phyloP scores from a whole-genome alignment of 73 alveolate genomes.

The Paramecium pentaurelia region DNA sequence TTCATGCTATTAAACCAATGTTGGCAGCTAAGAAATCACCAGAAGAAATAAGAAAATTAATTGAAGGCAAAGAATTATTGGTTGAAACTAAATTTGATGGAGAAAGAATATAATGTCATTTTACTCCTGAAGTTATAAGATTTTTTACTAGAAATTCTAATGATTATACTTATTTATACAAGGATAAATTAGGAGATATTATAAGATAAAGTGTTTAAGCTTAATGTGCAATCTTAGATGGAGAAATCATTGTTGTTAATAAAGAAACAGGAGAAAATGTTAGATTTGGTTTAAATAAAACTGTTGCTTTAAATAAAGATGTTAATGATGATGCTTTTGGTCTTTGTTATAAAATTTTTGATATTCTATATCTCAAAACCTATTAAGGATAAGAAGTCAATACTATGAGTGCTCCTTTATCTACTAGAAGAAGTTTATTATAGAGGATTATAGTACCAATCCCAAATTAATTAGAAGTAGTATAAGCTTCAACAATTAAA shows the following conservation, averaged over 20 bases:
- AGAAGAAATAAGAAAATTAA: slow-evolving; percentile 67
- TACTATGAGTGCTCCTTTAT: slow-evolving; percentile 81
- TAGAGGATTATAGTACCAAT: slow-evolving; percentile 72
- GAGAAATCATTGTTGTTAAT: slow-evolving; percentile 94
- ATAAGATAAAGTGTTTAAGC: slow-evolving; percentile 78
- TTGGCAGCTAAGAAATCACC: slow-evolving; percentile 75
- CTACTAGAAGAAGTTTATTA: slow-evolving; percentile 87
- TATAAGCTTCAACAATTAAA: slow-evolving; percentile 72
- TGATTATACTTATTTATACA: slow-evolving; percentile 89
- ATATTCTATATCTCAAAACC: slow-evolving; percentile 80
- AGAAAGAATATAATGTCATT: slow-evolving; percentile 94
- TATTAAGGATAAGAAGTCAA: slow-evolving; percentile 82
- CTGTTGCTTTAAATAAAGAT: slow-evolving; percentile 82
- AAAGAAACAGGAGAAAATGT: slow-evolving; percentile 72
- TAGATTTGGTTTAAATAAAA: slow-evolving; percentile 92
- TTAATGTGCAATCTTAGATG: slow-evolving; percentile 90
- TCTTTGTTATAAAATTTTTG: slow-evolving; percentile 90
- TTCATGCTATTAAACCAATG: slow-evolving; percentile 97
- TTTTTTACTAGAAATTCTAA: slow-evolving; percentile 90
- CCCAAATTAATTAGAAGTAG: slow-evolving; percentile 86
- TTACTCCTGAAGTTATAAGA: slow-evolving; percentile 66
- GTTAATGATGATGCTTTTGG: slow-evolving; percentile 81
- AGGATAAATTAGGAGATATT: slow-evolving; percentile 78
- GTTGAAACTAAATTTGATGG: slow-evolving; percentile 98
- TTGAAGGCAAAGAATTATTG: slow-evolving; percentile 67